Evolutionary conservation across 768 basidiomycete species (phyloP).

Genomic region (Butyriboletus loyo): DNA sequence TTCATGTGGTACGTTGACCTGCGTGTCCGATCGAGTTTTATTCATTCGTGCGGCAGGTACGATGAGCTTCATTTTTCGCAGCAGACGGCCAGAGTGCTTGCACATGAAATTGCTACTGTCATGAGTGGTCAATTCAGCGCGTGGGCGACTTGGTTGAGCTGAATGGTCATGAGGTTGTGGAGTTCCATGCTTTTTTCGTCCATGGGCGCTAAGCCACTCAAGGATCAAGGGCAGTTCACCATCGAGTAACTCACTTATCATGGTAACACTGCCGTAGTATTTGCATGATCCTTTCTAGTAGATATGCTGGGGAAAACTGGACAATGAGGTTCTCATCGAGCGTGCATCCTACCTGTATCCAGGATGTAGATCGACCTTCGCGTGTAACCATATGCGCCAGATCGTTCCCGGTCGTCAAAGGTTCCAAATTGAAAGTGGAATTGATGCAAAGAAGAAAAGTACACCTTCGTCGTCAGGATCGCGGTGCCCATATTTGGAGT

Average conservation of each 20-base stretch:
- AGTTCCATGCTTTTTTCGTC: not conserved
- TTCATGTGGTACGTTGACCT: slow-evolving; percentile 48
- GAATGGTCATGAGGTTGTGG: not conserved
- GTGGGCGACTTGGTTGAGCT: slow-evolving; percentile 54
- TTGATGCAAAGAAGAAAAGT: slow-evolving; percentile 9
- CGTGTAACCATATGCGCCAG: not conserved
- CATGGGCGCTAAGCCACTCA: not conserved
- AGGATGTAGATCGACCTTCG: not conserved
- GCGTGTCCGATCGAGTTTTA: too few species aligned
- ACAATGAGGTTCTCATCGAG: not conserved
- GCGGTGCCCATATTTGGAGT: not conserved
- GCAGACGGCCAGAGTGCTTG: slow-evolving; percentile 53
- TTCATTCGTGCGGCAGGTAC: slow-evolving; percentile 6
- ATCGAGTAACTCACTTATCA: not conserved
- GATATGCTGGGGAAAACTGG: not conserved
- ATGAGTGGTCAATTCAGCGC: slow-evolving; percentile 41
- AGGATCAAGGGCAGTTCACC: not conserved
- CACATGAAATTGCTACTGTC: slow-evolving; percentile 46
- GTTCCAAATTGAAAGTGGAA: slow-evolving; percentile 3
- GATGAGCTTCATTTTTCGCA: slow-evolving; percentile 63
- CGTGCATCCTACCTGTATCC: not conserved
- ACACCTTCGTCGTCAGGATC: not conserved
- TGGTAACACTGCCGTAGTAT: not conserved
- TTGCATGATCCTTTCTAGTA: not conserved
- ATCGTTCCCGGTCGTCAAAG: not conserved